Evolutionary conservation across 805 yeast species (phyloP).

Genomic region (Ogataea thermomethanolica): DNA sequence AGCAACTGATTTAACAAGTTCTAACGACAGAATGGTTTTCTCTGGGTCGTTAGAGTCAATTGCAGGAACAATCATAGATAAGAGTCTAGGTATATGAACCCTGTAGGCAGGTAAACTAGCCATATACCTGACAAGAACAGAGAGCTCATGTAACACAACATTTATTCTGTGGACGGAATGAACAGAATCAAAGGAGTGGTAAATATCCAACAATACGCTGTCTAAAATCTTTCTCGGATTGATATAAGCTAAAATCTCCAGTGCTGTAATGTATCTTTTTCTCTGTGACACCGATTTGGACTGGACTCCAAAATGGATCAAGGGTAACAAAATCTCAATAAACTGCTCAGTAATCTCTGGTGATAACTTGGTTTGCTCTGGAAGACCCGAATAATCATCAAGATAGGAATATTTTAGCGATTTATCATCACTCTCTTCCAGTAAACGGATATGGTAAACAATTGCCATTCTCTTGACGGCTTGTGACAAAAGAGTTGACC

Average conservation of each 20-base stretch:
- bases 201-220: slow-evolving; percentile 62
- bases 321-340: slow-evolving; percentile 46
- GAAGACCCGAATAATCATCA: slow-evolving; percentile 25
- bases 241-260: slow-evolving; percentile 63
- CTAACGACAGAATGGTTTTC: slow-evolving; percentile 65
- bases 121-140: slow-evolving; percentile 64
- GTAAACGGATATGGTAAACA: slow-evolving; percentile 56
- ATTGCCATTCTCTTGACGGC: slow-evolving; percentile 58
- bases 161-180: slow-evolving; percentile 77
- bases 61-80: slow-evolving; percentile 70
- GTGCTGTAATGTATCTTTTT: slow-evolving; percentile 53
- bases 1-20: slow-evolving; percentile 66
- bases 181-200: slow-evolving; percentile 62
- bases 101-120: slow-evolving; percentile 60
- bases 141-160: slow-evolving; percentile 66
- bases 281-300: slow-evolving; percentile 59
- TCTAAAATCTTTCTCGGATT: slow-evolving; percentile 54
- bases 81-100: slow-evolving; percentile 72
- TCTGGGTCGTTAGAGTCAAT: slow-evolving; percentile 84
- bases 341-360: slow-evolving; percentile 19
- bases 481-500: slow-evolving; percentile 71
- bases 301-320: slow-evolving; percentile 69
- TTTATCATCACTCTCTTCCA: slow-evolving; percentile 44
- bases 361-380: slow-evolving; percentile 24
- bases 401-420: slow-evolving; percentile 19